Conservation (phyloP, 768 basidiomycete species). For the Erythrobasidium yunnanense region DNA sequence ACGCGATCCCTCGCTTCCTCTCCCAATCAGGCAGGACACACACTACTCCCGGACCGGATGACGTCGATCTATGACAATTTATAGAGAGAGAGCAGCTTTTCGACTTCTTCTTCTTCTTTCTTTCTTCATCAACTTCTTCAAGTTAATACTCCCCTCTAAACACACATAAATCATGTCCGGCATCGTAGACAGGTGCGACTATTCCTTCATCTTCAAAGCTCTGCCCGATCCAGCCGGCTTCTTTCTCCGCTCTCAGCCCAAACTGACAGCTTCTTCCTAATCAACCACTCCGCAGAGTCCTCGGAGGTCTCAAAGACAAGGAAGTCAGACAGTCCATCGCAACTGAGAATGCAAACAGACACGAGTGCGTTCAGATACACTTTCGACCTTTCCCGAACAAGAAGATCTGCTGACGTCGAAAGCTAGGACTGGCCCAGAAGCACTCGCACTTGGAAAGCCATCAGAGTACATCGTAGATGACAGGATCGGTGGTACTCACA, state of each 20-base stretch:
- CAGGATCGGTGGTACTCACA: conserved; percentile 24
- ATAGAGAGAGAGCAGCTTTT: no score
- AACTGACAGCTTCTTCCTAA: neutral
- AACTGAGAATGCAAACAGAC: conserved; percentile 12
- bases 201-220: no score
- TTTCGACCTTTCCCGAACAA: neutral
- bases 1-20: no score
- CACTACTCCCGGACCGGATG: no score
- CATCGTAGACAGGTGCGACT: conserved; percentile 24
- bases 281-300: conserved; percentile 6
- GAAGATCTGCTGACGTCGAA: neutral
- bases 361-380: neutral
- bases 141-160: neutral
- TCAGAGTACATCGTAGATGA: conserved; percentile 24
- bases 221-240: neutral
- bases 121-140: neutral
- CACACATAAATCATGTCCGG: neutral
- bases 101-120: no score
- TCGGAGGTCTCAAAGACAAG: conserved; percentile 18
- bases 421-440: conserved; percentile 15
- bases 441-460: conserved; percentile 21
- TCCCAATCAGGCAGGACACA: no score
- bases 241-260: no score
- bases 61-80: no score
- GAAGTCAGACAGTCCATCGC: conserved; percentile 5